Evolutionary conservation across 345 rosid species (phyloP).

Genomic region (Citrus glauca): DNA sequence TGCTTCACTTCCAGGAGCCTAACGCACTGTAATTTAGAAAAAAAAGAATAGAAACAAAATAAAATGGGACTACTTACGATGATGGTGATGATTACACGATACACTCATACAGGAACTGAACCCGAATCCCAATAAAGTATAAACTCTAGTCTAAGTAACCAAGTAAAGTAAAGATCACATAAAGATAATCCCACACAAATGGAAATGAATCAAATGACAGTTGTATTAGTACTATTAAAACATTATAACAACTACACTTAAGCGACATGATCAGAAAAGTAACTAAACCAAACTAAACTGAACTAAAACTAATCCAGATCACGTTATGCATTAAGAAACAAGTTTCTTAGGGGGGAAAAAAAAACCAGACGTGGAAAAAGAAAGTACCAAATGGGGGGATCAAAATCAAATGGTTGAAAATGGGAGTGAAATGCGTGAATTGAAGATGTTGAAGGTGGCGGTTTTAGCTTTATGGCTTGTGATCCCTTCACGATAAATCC

Average conservation of each 20-base stretch:
- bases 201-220: slow-evolving; percentile 18
- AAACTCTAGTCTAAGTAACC: slow-evolving; percentile 31
- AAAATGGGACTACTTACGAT: background rate
- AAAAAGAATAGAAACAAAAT: background rate
- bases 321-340: slow-evolving; percentile 3
- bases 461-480: slow-evolving; percentile 33
- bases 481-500: slow-evolving; percentile 46
- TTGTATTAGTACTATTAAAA: slow-evolving; percentile 22
- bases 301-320: slow-evolving; percentile 19
- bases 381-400: slow-evolving; percentile 11
- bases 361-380: background rate
- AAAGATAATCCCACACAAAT: slow-evolving; percentile 14
- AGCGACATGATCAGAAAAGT: slow-evolving; percentile 26
- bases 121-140: slow-evolving; percentile 14
- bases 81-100: slow-evolving; percentile 7
- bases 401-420: slow-evolving; percentile 3
- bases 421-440: slow-evolving; percentile 35
- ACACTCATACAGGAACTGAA: background rate
- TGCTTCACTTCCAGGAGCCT: slow-evolving; percentile 15
- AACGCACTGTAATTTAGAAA: background rate
- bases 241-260: slow-evolving; percentile 21
- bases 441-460: slow-evolving; percentile 28
- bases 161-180: slow-evolving; percentile 50
- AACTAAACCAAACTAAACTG: background rate
- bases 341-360: slow-evolving; percentile 4